Conservation (phyloP, 495 filamentous ascomycete genomes). For the Penicillium riverlandense region DNA sequence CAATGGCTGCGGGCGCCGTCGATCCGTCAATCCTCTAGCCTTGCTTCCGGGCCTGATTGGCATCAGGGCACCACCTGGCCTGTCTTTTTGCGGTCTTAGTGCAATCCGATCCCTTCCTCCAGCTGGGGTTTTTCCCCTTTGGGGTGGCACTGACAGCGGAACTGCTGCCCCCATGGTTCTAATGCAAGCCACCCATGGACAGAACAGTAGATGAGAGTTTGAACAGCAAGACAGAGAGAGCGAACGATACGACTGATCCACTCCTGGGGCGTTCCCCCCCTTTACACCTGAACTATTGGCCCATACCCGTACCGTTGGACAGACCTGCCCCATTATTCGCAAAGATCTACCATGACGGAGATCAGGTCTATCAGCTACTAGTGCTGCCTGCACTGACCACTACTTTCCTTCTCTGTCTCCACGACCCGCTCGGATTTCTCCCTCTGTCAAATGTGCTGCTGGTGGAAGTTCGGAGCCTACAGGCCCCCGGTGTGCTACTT, state of each 20-base stretch:
- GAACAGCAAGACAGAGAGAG: slow-evolving; percentile 2
- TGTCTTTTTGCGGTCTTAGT: slow-evolving; percentile 1
- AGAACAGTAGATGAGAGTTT: no score
- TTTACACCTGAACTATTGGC: neutral
- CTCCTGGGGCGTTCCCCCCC: neutral
- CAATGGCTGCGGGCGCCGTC: slow-evolving; percentile 36
- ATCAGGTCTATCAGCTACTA: slow-evolving; percentile 41
- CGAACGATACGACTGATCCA: neutral
- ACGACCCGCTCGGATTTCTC: slow-evolving; percentile 12
- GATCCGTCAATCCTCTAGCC: slow-evolving; percentile 31
- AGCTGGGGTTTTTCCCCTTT: slow-evolving; percentile 6
- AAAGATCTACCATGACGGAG: slow-evolving; percentile 33
- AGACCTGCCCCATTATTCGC: slow-evolving; percentile 5
- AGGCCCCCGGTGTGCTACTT: slow-evolving; percentile 11
- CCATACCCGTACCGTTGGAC: slow-evolving; percentile 4
- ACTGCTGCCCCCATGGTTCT: slow-evolving; percentile 14
- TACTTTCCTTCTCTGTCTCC: slow-evolving; percentile 10
- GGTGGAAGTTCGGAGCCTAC: slow-evolving; percentile 25
- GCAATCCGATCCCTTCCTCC: slow-evolving; percentile 8
- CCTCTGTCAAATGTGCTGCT: slow-evolving; percentile 5
- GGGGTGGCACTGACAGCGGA: slow-evolving; percentile 24
- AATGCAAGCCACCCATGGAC: slow-evolving; percentile 26
- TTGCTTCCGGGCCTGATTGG: slow-evolving; percentile 28
- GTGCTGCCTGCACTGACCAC: slow-evolving; percentile 33
- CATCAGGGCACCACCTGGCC: slow-evolving; percentile 4